A percentile compares a stretch with the other conserved stretches of the same genome.
These are phyloP conservation scores for Pulveroboletus ravenelii DNA, from an alignment of 768 basidiomycete genomes.

Conservation along the genomic window DNA sequence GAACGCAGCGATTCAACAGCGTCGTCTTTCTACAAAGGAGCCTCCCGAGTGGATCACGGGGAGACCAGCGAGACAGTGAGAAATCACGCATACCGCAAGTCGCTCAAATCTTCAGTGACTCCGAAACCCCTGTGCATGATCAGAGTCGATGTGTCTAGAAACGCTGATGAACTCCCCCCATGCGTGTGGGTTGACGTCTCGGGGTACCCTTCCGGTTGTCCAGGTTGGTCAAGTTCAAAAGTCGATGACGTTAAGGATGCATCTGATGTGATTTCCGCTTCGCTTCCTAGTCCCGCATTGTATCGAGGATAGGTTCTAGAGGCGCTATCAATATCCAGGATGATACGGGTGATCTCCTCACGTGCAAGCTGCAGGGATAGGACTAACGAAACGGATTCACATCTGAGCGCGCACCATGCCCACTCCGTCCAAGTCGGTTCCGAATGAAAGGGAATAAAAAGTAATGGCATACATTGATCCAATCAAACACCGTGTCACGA, in stretches of 20 bases:
- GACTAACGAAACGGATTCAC: conserved; percentile 3
- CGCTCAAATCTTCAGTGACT: not conserved
- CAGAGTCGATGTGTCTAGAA: not conserved
- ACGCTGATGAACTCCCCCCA: not conserved
- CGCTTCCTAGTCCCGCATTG: not conserved
- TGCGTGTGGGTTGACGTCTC: conserved; percentile 2
- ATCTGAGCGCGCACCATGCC: not conserved
- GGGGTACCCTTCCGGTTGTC: not conserved
- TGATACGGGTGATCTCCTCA: conserved; percentile 4
- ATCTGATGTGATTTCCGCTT: not conserved
- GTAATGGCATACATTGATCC: conserved; percentile 12
- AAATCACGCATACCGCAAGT: not conserved
- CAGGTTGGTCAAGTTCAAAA: not conserved
- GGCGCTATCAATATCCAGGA: not conserved
- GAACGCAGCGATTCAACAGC: not conserved
- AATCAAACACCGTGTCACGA: conserved; percentile 2
- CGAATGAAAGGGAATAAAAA: conserved; percentile 6
- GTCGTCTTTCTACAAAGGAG: not conserved
- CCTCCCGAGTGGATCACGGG: not conserved
- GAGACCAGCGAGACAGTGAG: not conserved
- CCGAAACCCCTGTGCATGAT: not conserved
- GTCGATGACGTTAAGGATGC: not conserved
- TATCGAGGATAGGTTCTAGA: not conserved
- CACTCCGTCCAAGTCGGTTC: conserved; percentile 8
- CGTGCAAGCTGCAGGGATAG: conserved; percentile 1